A percentile compares a stretch with the other conserved stretches of the same genome.
Conservation (phyloP, 2,329 filamentous ascomycete genomes). For the Exophiala sideris region DNA sequence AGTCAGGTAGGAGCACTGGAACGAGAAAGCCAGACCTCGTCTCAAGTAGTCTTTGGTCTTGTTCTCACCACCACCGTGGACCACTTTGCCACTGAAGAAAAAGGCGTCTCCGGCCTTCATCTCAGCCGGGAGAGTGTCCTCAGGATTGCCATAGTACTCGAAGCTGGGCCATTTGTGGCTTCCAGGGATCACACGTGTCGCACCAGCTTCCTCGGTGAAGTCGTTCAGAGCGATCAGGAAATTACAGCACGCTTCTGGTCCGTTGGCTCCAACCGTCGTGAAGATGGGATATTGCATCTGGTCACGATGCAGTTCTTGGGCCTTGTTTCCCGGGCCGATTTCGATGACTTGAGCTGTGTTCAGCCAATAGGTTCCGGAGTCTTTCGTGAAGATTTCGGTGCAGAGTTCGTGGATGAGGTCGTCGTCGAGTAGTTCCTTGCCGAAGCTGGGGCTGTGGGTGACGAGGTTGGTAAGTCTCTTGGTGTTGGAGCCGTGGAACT, state of each 20-base stretch:
- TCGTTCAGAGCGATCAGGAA: slow-evolving; percentile 17
- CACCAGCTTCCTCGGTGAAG: slow-evolving; percentile 23
- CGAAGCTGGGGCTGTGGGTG: slow-evolving; percentile 10
- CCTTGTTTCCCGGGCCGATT: slow-evolving; percentile 10
- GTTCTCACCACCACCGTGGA: slow-evolving; percentile 26
- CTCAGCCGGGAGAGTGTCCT: slow-evolving; percentile 18
- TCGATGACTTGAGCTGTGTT: slow-evolving; percentile 15
- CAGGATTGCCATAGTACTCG: neutral
- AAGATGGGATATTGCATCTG: neutral
- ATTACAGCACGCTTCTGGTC: slow-evolving; percentile 16
- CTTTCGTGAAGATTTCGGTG: neutral
- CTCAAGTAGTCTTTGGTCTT: slow-evolving; percentile 8
- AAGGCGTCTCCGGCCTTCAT: slow-evolving; percentile 25
- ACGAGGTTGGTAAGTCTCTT: neutral
- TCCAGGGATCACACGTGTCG: slow-evolving; percentile 20
- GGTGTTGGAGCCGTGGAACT: neutral
- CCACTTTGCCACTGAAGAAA: slow-evolving; percentile 19
- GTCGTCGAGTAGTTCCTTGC: slow-evolving; percentile 15
- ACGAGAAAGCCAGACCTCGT: slow-evolving; percentile 17
- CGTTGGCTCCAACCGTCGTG: neutral
- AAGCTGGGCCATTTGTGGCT: slow-evolving; percentile 17
- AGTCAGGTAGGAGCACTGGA: slow-evolving; percentile 18
- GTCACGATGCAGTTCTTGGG: slow-evolving; percentile 12
- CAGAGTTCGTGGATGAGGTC: slow-evolving; percentile 6
- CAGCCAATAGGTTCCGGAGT: slow-evolving; percentile 9